Percentiles rank a stretch among this genome's conserved stretches.
phyloP scores from a whole-genome alignment of 1,139 yeast genomes.

The Yamadazyma spencermartinsiae region DNA sequence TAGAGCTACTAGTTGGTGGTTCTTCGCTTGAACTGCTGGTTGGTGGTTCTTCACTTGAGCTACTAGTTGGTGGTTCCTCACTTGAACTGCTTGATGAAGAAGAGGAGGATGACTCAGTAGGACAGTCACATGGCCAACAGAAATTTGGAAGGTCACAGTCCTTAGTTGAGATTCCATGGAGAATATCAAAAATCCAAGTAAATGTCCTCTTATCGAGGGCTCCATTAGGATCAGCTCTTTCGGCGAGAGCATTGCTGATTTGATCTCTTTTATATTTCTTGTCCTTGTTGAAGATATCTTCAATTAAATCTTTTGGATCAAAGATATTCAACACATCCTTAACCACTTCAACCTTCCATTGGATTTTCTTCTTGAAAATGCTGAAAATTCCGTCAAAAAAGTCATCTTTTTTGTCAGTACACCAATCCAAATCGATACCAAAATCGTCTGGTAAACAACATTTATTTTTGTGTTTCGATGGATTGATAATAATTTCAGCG shows the following conservation, averaged over 20 bases:
- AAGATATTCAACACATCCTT: slow-evolving; percentile 6
- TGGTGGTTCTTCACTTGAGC: not conserved
- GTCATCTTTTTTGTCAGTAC: slow-evolving; percentile 13
- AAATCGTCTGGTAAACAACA: slow-evolving; percentile 28
- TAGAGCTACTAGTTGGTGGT: not conserved
- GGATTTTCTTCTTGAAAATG: slow-evolving; percentile 20
- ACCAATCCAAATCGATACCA: slow-evolving; percentile 22
- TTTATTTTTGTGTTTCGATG: slow-evolving; percentile 16
- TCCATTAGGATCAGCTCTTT: slow-evolving; percentile 4
- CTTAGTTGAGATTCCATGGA: slow-evolving; percentile 18
- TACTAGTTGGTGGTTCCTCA: not conserved
- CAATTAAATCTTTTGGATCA: slow-evolving; percentile 18
- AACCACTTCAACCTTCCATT: slow-evolving; percentile 16
- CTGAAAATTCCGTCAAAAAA: slow-evolving; percentile 15
- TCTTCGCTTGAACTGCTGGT: not conserved
- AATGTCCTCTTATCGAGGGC: slow-evolving; percentile 15
- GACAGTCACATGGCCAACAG: slow-evolving; percentile 28
- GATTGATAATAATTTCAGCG: slow-evolving; percentile 20
- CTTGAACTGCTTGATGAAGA: too few species aligned
- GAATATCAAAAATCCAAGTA: slow-evolving; percentile 11
- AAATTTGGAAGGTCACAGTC: slow-evolving; percentile 16
- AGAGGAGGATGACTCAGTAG: slow-evolving; percentile 9
- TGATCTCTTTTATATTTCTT: slow-evolving; percentile 5
- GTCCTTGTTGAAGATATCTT: slow-evolving; percentile 7
- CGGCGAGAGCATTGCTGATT: slow-evolving; percentile 6